Evolutionary conservation across 805 yeast genomes (phyloP).

Genomic region (Yamadazyma philogaea): DNA sequence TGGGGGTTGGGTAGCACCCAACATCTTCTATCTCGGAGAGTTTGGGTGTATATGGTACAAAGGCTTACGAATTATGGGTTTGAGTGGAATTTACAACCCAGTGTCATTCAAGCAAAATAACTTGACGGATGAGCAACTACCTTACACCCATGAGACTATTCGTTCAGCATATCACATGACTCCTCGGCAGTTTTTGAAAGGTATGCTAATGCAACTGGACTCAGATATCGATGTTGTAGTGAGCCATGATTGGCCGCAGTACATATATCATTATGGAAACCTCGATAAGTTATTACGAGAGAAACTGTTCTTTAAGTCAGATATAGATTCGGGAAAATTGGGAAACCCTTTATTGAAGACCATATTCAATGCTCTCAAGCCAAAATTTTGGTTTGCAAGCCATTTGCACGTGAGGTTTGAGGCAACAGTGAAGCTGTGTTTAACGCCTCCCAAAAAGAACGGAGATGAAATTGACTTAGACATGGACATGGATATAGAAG

Average conservation of each 20-base stretch:
- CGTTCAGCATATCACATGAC: conserved; percentile 74
- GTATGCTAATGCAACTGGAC: conserved; percentile 37
- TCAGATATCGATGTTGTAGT: conserved; percentile 52
- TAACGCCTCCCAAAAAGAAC: conserved; percentile 5
- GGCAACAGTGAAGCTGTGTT: conserved; percentile 43
- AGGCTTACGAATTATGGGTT: conserved; percentile 75
- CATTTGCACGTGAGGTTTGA: conserved; percentile 77
- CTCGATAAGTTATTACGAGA: conserved; percentile 41
- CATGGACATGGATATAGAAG: conserved; percentile 6
- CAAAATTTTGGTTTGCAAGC: conserved; percentile 81
- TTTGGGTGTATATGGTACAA: conserved; percentile 69
- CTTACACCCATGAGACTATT: conserved; percentile 45
- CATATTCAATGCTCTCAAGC: conserved; percentile 53
- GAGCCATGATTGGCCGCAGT: conserved; percentile 95
- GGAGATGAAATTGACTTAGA: conserved; percentile 24
- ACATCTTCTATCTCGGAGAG: conserved; percentile 80
- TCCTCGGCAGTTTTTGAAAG: conserved; percentile 57
- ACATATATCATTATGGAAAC: conserved; percentile 66
- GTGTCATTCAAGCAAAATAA: conserved; percentile 34
- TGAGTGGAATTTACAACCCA: conserved; percentile 77
- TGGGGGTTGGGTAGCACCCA: conserved; percentile 94
- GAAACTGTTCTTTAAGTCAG: conserved; percentile 69
- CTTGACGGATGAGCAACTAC: conserved; percentile 42
- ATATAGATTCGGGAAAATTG: conserved; percentile 54
- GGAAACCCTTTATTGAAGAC: conserved; percentile 71